Percentiles rank a stretch among this genome's conserved stretches.
Conservation (phyloP, 306 rosid species). For the Dryas drummondii region DNA sequence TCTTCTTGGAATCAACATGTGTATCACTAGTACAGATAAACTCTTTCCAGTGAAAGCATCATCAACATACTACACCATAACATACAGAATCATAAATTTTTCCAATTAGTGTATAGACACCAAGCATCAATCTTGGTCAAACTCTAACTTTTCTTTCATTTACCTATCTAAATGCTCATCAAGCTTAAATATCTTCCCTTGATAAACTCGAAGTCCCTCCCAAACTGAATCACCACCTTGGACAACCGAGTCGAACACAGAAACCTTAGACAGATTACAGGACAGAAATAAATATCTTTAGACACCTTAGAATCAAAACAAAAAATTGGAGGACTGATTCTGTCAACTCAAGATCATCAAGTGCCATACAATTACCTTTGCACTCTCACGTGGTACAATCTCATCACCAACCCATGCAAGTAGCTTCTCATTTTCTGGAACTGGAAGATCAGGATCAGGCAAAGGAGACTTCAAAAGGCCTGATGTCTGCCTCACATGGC, state of each 20-base stretch:
- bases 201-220: constrained; percentile 87
- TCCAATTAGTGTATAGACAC: constrained; percentile 4
- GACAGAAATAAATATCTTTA: constrained; percentile 21
- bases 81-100: not conserved
- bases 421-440: constrained; percentile 73
- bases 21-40: not conserved
- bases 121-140: not conserved
- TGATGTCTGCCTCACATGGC: constrained; percentile 52
- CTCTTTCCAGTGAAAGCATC: not conserved
- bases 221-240: constrained; percentile 96
- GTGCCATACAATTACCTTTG: constrained; percentile 53
- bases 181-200: constrained; percentile 79
- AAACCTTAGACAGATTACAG: constrained; percentile 50
- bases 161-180: constrained; percentile 87
- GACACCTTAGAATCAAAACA: constrained; percentile 26
- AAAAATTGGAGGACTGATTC: constrained; percentile 18
- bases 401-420: constrained; percentile 91
- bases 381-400: constrained; percentile 73
- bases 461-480: constrained; percentile 51
- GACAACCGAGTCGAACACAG: constrained; percentile 84
- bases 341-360: constrained; percentile 11
- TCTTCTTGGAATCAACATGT: too few species aligned
- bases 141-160: constrained; percentile 15
- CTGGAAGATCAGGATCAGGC: constrained; percentile 74
- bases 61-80: not conserved